Evolutionary conservation across 176 grass and related monocot genomes (phyloP), one percentile per base, ranked within the genome.

Genomic region (Bonia amplexicaulis): DNA sequence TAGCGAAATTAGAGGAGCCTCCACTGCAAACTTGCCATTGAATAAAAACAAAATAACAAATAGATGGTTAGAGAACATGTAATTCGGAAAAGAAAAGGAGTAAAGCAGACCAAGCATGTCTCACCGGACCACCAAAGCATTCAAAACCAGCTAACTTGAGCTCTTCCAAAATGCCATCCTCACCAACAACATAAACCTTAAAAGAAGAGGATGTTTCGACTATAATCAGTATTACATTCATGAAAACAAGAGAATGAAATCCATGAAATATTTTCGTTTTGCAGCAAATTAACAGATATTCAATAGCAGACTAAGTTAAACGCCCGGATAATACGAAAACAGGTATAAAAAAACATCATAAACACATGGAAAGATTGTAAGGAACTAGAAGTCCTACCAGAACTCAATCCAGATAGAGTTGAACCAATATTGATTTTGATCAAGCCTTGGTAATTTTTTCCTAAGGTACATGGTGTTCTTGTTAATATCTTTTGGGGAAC

Each of bases 171-270:
- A 98, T 98, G 78, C 96, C 96, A 67, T 95, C 91, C 84, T 98
- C 96, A 22, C 96, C 96, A 22, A 98, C 89, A 86, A 95, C 96
- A 87, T 95, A 98, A 79, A 98, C 91, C 96, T 98, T 75, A 89
- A 76, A 67, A 90, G 71, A 69, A 46, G 17, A 39, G 31, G 57
- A 40, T 70, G 37, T 65, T 76, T 86, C 63, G 79, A 35, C 9
- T 29, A 61, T 53, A 81, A 80, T 62, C 79, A 86, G 41, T 80
- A 76, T 68, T 75, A 80, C 23, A 87, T 68, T 45, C 15, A 6
- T 48, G 53, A 58, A 81, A 77, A 72, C 13, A 26, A 66, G 29
- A 17, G 25, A 9, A 59, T 33, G 45, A 25, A 52, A n/a, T 84
- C n/a, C 58, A 25, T 42, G 45, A 55, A 71, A 35, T 71, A 2